A percentile compares a stretch with the other conserved stretches of the same genome.
phyloP scores from a whole-genome alignment of 2,329 filamentous ascomycete genomes.

The Nectriaceae sp. region DNA sequence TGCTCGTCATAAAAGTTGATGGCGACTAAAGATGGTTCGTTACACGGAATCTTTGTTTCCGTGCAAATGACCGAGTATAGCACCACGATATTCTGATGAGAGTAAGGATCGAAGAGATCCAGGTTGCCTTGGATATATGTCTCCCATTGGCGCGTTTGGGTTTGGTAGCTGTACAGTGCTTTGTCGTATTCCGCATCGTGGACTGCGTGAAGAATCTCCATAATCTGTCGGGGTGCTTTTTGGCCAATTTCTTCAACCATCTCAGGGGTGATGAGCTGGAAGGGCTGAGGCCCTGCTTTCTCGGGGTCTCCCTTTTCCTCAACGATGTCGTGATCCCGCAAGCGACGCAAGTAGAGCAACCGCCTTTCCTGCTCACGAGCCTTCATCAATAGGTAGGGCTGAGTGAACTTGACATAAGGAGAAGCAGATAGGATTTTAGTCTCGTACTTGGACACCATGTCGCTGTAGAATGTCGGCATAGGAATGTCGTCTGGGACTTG shows the following conservation, averaged over 20 bases:
- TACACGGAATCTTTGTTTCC: conserved; percentile 88
- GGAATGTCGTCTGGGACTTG: conserved; percentile 76
- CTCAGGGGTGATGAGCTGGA: conserved; percentile 89
- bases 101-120: conserved; percentile 90
- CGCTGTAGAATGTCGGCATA: conserved; percentile 90
- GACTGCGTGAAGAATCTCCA: conserved; percentile 91
- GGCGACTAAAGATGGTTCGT: conserved; percentile 85
- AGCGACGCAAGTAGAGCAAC: conserved; percentile 76
- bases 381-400: conserved; percentile 90
- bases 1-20: conserved; percentile 95
- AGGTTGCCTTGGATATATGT: conserved; percentile 86
- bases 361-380: conserved; percentile 88
- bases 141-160: conserved; percentile 95
- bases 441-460: conserved; percentile 90
- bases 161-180: conserved; percentile 89
- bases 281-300: conserved; percentile 67
- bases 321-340: conserved; percentile 74
- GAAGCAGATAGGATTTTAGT: conserved; percentile 94
- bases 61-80: conserved; percentile 94
- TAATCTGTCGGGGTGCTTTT: conserved; percentile 80
- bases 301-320: conserved; percentile 61
- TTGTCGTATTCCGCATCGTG: conserved; percentile 98
- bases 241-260: conserved; percentile 89
- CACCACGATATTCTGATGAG: conserved; percentile 95
- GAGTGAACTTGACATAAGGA: conserved; percentile 92